Conservation (phyloP, 2,329 filamentous ascomycete species). For the Diaporthe sp. region DNA sequence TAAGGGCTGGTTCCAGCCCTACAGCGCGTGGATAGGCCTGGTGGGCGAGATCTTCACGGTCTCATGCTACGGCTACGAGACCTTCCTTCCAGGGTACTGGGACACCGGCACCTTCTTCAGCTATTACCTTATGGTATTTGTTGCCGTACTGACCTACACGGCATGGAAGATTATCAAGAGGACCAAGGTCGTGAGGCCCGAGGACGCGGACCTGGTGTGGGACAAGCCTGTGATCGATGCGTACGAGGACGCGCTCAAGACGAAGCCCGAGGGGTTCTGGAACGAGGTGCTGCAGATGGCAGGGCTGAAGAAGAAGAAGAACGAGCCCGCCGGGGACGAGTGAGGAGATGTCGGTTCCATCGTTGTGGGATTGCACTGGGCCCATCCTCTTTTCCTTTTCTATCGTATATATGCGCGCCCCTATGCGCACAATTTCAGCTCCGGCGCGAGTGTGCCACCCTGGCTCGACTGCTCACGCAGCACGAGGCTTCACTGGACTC, state of each 20-base stretch:
- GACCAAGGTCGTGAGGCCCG: constrained; percentile 67
- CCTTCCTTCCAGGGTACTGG: constrained; percentile 48
- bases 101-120: constrained; percentile 53
- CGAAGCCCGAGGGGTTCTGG: constrained; percentile 68
- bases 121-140: constrained; percentile 70
- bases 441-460: constrained; percentile 22
- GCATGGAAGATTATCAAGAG: constrained; percentile 76
- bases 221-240: constrained; percentile 48
- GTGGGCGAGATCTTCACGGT: constrained; percentile 60
- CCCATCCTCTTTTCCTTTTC: background rate
- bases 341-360: background rate
- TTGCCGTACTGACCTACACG: constrained; percentile 66
- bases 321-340: constrained; percentile 25
- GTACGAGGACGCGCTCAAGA: constrained; percentile 67
- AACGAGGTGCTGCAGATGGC: constrained; percentile 64
- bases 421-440: background rate
- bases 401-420: background rate
- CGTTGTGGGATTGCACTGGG: too few relatives aligned
- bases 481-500: background rate
- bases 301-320: constrained; percentile 52
- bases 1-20: constrained; percentile 72
- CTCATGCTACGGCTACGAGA: constrained; percentile 68
- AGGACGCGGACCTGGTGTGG: constrained; percentile 52
- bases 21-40: constrained; percentile 64
- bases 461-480: background rate